A percentile compares a stretch with the other conserved stretches of the same genome.
Evolutionary conservation across 2,329 filamentous ascomycete genomes (phyloP).

Genomic region (Colletotrichum costaricense): DNA sequence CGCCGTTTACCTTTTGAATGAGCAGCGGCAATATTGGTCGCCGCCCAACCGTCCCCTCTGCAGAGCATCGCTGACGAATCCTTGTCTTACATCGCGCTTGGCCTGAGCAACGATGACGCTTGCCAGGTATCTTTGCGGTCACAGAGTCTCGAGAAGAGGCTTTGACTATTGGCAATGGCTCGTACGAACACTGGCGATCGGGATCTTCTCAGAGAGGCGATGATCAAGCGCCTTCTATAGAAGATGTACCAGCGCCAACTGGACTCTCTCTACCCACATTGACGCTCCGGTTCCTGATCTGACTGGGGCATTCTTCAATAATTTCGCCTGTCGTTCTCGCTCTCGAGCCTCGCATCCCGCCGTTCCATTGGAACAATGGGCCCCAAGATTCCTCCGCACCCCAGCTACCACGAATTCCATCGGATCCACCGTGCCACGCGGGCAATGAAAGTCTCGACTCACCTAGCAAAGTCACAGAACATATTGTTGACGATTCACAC

Average conservation of each 20-base stretch:
- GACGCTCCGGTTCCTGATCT: background rate
- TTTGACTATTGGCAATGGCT: background rate
- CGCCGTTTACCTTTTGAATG: background rate
- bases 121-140: background rate
- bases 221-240: background rate
- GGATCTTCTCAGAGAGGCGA: background rate
- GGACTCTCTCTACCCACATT: background rate
- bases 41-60: background rate
- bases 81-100: background rate
- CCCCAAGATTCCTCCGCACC: background rate
- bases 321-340: background rate
- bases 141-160: background rate
- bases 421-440: conserved; percentile 5
- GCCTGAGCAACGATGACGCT: background rate
- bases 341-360: background rate
- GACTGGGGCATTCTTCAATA: background rate
- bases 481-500: background rate
- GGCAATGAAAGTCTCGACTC: background rate
- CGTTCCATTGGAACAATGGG: conserved; percentile 1
- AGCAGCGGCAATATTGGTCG: background rate
- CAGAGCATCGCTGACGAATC: background rate
- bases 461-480: background rate
- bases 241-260: background rate
- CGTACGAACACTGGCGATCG: no score
- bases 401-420: background rate